phyloP scores from a whole-genome alignment of 176 grass and related monocot species.

The Oryza rufipogon region DNA sequence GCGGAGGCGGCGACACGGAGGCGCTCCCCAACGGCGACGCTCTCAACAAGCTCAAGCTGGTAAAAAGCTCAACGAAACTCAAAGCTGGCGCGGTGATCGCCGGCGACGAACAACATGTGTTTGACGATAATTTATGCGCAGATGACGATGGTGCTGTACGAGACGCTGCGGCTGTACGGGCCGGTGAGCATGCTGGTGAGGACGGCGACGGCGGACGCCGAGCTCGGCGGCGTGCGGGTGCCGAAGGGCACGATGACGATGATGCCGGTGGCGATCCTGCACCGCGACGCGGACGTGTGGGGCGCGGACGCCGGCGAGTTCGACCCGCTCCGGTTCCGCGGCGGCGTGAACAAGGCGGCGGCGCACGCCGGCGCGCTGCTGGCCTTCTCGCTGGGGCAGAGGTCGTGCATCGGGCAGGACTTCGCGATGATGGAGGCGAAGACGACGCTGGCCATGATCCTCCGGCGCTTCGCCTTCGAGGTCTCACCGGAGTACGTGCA shows the following conservation, averaged over 20 bases:
- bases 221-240: conserved; percentile 41
- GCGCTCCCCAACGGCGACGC: conserved; percentile 24
- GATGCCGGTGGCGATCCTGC: conserved; percentile 47
- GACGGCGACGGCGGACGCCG: conserved; percentile 20
- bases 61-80: neutral
- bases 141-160: conserved; percentile 62
- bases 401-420: conserved; percentile 63
- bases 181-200: neutral
- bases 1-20: neutral
- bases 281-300: conserved; percentile 56
- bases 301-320: conserved; percentile 49
- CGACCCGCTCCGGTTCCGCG: conserved; percentile 57
- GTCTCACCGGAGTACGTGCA: conserved; percentile 62
- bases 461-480: conserved; percentile 49
- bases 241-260: conserved; percentile 29
- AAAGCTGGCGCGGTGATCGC: neutral
- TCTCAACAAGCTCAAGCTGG: conserved; percentile 62
- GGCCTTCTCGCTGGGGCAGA: conserved; percentile 42
- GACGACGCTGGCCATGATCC: conserved; percentile 39
- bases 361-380: conserved; percentile 55
- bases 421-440: conserved; percentile 68
- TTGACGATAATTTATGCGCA: neutral
- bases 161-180: conserved; percentile 54
- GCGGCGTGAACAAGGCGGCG: conserved; percentile 46
- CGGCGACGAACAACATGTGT: no score